Evolutionary conservation across 495 filamentous ascomycete genomes (phyloP), one percentile per base, ranked within the genome.

Genomic region (Haplographium delicatum): DNA sequence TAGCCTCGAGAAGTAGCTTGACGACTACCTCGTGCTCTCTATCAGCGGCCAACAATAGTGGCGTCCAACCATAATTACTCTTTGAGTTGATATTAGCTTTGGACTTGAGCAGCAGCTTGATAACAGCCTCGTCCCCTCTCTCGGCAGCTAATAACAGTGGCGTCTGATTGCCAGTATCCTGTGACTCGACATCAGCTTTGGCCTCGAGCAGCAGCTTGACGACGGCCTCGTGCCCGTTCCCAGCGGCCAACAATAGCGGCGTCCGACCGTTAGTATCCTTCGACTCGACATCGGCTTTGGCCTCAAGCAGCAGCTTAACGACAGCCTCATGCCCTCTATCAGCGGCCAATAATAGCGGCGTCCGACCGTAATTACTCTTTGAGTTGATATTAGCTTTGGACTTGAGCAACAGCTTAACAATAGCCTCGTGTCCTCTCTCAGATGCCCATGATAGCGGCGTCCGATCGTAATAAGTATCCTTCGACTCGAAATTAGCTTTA

Each of bases 381-480:
- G 20, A 7, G 10, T 13, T 19, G 22, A 22, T 20, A 20, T 22
- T 20, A 9, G 9, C 18, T 8, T 19, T 15, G 8, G 10, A 22
- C 40, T 13, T 15, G 33, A 50, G 46, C 11, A 50, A 33, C 33
- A 50, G 13, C 46, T 43, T 8, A 15, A 41, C 46, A 25, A 50
- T 16, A 16, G 44, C 44, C n/a, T 33, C 44, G 25, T 46, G 25
- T 26, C 44, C 44, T 5, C 24, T 20, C 34, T 37, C 43, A 15
- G 48, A 56, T 5, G 62, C 64, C 4, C 44, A 56, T 26, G 33
- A 63, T 10, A 67, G 42, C 26, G 62, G 61, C 41, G 63, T 65
- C 27, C 45, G 24, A 1, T 58, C 58, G 34, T 47, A 28, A 16
- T 49, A 30, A 41, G 60, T 52, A 16, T 53, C 35, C 7, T 51